These are phyloP conservation scores for Vinca minor DNA, from an alignment of 257 asterid species.

Conservation along the genomic window DNA sequence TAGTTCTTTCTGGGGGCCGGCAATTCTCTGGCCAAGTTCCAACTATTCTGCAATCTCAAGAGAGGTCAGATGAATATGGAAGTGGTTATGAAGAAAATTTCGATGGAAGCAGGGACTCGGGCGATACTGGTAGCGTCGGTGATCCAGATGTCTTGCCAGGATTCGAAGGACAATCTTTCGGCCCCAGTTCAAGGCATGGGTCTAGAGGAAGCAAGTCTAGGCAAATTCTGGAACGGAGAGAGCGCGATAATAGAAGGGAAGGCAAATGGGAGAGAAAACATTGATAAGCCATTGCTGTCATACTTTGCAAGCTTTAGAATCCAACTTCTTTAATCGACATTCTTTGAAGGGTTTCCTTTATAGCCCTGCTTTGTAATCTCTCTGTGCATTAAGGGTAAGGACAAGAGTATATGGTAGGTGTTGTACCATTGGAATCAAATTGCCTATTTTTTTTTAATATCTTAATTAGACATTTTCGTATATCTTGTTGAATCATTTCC, in stretches of 20 bases:
- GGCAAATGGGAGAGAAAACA: slow-evolving; percentile 98
- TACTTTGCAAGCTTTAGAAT: background rate
- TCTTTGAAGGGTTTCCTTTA: background rate
- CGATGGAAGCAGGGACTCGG: slow-evolving; percentile 72
- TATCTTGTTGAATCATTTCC: too few species aligned
- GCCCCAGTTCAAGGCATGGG: slow-evolving; percentile 54
- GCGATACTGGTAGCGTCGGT: slow-evolving; percentile 83
- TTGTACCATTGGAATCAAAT: background rate
- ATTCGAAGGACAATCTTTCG: slow-evolving; percentile 62
- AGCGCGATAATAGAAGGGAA: slow-evolving; percentile 79
- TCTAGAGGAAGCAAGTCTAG: slow-evolving; percentile 72
- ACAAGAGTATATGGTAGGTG: background rate
- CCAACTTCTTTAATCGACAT: background rate
- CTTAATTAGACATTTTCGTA: too few species aligned
- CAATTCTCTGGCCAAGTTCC: slow-evolving; percentile 67
- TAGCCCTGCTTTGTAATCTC: too few species aligned
- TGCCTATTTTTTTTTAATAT: background rate
- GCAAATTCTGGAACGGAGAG: slow-evolving; percentile 77
- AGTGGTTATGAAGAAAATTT: slow-evolving; percentile 75
- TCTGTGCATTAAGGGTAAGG: background rate
- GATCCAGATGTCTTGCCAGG: slow-evolving; percentile 62
- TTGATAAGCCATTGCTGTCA: slow-evolving; percentile 19
- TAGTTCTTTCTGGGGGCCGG: slow-evolving; percentile 46
- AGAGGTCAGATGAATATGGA: slow-evolving; percentile 68
- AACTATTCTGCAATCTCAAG: slow-evolving; percentile 70